Base-by-base conservation (phyloP, 2,329 filamentous ascomycete species). In the Alternaria ethzedia region DNA sequence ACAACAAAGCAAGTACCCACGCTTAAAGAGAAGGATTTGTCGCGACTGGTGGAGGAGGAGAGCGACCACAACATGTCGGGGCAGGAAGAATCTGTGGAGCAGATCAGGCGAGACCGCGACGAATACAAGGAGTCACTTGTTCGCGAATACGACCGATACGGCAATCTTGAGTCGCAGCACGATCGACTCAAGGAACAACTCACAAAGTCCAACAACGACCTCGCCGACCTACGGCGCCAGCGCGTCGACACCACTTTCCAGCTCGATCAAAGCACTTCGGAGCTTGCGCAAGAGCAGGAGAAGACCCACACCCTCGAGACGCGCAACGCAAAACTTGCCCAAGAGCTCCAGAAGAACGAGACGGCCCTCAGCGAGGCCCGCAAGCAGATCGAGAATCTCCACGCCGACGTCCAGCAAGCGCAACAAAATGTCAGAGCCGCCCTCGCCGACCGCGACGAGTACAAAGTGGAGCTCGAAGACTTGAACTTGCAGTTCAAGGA, bases 1-100 rank as follows among this genome's bases (percentile, higher is more conserved):
- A 50, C 61, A 60, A 60, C 61, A 63, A 63, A 63, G 61, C 59
- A 63, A 57, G 47, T 58, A 58, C 54, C 51, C 44, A 50, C 26
- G 54, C 47, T 58, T 58, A 61, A 57, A 57, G 59, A 50, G 46
- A 44, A 36, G 25, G 41, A 47, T 17, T 32, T 21, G 26, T 28
- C 43, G 56, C 52, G 52, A 44, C 52, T 15, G 52, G 52, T 20
- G 52, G 32, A 54, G 52, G 28, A 58, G 60, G 55, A 59, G 61
- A 59, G 57, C 43, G 44, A 63, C 32, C 15, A 44, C 58, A 41
- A 47, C 54, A 46, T 46, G 54, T 52, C 49, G 20, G 49, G 23
- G 49, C 32, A 32, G 49, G 49, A 28, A 52, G 49, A 44, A 10
- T 20, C 32, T 26, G 52, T 36, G 21, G 52, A 54, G 52, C 52